Evolutionary conservation across 2,329 filamentous ascomycete genomes (phyloP), one percentile per base, ranked within the genome.

Genomic region (Fusarium papillatum): DNA sequence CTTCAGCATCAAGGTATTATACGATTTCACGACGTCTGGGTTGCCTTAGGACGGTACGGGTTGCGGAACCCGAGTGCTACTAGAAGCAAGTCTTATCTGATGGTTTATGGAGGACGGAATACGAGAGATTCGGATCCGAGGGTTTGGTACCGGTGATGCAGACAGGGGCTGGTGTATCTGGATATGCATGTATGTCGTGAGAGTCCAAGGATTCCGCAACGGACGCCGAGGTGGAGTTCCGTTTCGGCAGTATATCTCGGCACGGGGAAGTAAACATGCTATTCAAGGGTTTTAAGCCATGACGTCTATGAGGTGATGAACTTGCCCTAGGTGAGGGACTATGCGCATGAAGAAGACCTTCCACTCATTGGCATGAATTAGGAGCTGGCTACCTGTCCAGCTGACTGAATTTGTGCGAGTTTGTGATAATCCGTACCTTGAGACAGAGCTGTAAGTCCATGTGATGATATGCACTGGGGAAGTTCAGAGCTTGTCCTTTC

Each of bases 1-100:
- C 57, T 39, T 26, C 34, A 39, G 14, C 34, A 39, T 11, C 34
- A 60, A 26, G 16, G 34, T 62, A 57, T 68, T 70, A 68, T 70
- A 68, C 16, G 36, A 57, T 57, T 57, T 57, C 29, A 36, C 19
- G 29, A 57, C 29, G 29, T 55, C 26, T 31, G 26, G 26, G 29
- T 22, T 57, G 29, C 53, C 53, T 57, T 4, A 31, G n/a, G 7
- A n/a, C n/a, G 29, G 29, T 39, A 50, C 67, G 68, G 57, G 13
- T 66, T 46, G 65, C 71, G 69, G 71, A 71, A 69, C 62, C 71
- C 71, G 71, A 69, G 26, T 10, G 4, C 1, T 22, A 1, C 5
- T 2, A 4, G 22, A 13, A 14, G 19, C 19, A 34, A n/a, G 29
- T 22, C 48, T 36, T 57, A 36, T 57, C 29, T 57, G 53, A 57